Conservation (phyloP, 2,329 filamentous ascomycete species). For the Fusarium sp. region DNA sequence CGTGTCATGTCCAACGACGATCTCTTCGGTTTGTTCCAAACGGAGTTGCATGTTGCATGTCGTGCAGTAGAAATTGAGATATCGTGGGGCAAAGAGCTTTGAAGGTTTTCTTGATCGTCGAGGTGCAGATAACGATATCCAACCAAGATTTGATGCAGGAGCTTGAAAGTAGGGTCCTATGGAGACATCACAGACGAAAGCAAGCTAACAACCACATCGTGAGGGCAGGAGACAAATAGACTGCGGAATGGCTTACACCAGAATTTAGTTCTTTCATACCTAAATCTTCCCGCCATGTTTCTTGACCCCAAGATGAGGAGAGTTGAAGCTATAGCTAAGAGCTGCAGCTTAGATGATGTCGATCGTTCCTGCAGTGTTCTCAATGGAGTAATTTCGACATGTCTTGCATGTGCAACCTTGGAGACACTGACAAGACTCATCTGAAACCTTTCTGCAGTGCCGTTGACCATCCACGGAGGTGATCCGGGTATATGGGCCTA, state of each 20-base stretch:
- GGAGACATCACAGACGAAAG: not conserved
- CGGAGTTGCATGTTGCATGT: not conserved
- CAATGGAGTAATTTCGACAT: not conserved
- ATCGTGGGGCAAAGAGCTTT: rapidly evolving
- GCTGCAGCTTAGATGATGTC: not conserved
- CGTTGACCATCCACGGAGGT: not conserved
- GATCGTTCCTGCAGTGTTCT: not conserved
- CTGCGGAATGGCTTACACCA: not conserved
- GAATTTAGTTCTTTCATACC: rapidly evolving
- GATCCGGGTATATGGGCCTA: not conserved
- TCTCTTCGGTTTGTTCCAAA: not conserved
- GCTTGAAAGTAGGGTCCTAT: not conserved
- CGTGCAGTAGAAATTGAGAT: not conserved
- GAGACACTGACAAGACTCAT: not conserved
- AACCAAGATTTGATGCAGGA: not conserved
- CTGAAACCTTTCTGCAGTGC: not conserved
- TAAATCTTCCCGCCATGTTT: not conserved
- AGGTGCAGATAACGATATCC: not conserved
- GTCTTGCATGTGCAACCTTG: not conserved
- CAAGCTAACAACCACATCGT: not conserved
- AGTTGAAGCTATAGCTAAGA: not conserved
- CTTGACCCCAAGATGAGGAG: rapidly evolving
- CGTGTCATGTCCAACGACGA: not conserved
- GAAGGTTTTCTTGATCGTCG: not conserved
- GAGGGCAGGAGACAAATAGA: rapidly evolving